A percentile compares a stretch with the other conserved stretches of the same genome.
Evolutionary conservation across 1,139 yeast genomes (phyloP).

Genomic region (Candida pseudoviswanathii): DNA sequence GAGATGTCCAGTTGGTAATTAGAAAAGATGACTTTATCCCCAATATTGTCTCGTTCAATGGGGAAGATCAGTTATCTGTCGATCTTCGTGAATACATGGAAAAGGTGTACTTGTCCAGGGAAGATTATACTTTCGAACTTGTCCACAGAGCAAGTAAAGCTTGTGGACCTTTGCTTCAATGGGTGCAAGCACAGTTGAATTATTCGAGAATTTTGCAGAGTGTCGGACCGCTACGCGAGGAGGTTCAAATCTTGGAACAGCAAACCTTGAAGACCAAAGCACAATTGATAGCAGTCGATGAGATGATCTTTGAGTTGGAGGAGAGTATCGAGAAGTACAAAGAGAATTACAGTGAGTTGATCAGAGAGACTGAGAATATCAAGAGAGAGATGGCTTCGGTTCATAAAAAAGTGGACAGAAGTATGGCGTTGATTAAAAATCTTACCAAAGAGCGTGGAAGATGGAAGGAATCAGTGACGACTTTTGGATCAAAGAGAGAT

Average conservation of each 20-base stretch:
- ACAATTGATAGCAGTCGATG: conserved; percentile 72
- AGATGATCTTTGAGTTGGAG: conserved; percentile 79
- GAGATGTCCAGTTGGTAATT: conserved; percentile 79
- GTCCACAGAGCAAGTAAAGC: conserved; percentile 93
- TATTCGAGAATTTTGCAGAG: conserved; percentile 70
- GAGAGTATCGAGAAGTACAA: conserved; percentile 69
- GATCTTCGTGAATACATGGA: conserved; percentile 61
- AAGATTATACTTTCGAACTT: conserved; percentile 68
- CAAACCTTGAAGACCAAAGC: conserved; percentile 65
- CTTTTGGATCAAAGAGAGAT: conserved; percentile 50
- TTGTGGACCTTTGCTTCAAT: conserved; percentile 86
- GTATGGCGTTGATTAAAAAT: conserved; percentile 62
- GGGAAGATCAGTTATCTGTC: conserved; percentile 57
- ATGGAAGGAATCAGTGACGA: conserved; percentile 64
- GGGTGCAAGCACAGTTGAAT: conserved; percentile 86
- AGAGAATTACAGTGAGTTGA: conserved; percentile 65
- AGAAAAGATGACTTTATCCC: conserved; percentile 88
- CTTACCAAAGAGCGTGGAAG: conserved; percentile 71
- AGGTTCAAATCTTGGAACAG: conserved; percentile 60
- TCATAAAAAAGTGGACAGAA: conserved; percentile 61
- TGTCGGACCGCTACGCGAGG: conserved; percentile 74
- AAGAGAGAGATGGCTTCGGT: conserved; percentile 71
- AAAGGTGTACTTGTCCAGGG: conserved; percentile 56
- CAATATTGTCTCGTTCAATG: conserved; percentile 74
- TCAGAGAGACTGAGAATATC: conserved; percentile 76